Evolutionary conservation across 495 filamentous ascomycete species (phyloP).

Genomic region (Lepidopterella palustris): DNA sequence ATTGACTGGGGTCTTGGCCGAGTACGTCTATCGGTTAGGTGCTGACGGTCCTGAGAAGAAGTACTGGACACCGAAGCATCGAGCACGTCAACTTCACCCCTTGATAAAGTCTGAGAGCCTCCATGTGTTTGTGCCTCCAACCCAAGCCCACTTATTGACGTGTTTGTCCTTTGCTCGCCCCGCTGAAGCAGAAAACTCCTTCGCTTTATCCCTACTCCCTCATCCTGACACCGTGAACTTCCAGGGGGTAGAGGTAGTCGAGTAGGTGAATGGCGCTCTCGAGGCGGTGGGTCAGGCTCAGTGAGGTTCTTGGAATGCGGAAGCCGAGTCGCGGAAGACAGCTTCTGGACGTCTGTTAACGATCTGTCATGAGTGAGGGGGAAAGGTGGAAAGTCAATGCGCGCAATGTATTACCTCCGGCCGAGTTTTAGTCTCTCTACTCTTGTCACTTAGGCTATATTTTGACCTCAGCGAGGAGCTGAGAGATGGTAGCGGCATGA

Average conservation of each 20-base stretch:
- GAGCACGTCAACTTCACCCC: neutral
- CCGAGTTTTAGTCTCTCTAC: neutral
- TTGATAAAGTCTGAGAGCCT: neutral
- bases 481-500: conserved; percentile 23
- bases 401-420: too few relatives aligned
- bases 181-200: conserved; percentile 25
- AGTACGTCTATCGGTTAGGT: neutral
- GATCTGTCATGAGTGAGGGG: neutral
- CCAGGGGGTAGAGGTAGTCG: conserved; percentile 6
- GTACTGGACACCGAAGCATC: neutral
- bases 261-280: neutral
- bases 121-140: neutral
- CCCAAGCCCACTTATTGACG: neutral
- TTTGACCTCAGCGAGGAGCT: conserved; percentile 8
- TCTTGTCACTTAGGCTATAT: neutral
- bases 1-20: conserved; percentile 17
- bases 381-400: neutral
- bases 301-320: neutral
- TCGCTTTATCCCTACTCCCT: conserved; percentile 7
- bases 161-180: conserved; percentile 3
- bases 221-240: neutral
- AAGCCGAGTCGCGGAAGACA: neutral
- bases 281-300: neutral
- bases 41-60: neutral
- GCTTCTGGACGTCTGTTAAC: neutral